A percentile compares a stretch with the other conserved stretches of the same genome.
phyloP scores from a whole-genome alignment of 257 asterid genomes.

The Solanum pimpinellifolium region DNA sequence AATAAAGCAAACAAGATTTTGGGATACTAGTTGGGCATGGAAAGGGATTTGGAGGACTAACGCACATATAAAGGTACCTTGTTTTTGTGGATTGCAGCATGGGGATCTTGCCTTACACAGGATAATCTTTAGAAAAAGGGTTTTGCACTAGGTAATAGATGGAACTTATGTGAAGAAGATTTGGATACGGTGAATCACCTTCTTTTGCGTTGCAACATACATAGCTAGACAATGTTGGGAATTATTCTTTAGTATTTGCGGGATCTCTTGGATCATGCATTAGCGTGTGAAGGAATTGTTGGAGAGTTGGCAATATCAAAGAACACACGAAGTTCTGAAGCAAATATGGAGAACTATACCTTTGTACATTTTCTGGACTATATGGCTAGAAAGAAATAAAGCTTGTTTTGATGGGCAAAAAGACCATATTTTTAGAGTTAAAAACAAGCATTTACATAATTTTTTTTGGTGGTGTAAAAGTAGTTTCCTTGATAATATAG shows the following conservation, averaged over 20 bases:
- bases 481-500: not conserved
- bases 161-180: too few species aligned
- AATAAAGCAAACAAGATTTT: not conserved
- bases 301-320: not conserved
- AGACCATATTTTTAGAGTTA: not conserved
- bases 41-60: not conserved
- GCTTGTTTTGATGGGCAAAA: not conserved
- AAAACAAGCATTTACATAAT: not conserved
- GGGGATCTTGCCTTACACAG: too few species aligned
- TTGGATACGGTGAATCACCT: not conserved
- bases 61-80: not conserved
- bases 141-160: too few species aligned
- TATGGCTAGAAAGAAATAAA: too few species aligned
- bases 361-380: not conserved
- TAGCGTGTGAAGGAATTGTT: not conserved
- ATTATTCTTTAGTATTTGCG: not conserved
- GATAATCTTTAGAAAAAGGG: too few species aligned
- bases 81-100: not conserved
- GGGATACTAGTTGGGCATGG: not conserved
- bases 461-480: not conserved
- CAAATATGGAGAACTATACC: not conserved
- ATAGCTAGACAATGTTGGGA: not conserved
- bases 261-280: not conserved
- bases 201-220: not conserved
- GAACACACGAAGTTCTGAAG: not conserved